Percentiles rank a stretch among this genome's conserved stretches.
phyloP scores from a whole-genome alignment of 2,329 filamentous ascomycete genomes.

The Ascochyta viciae-villosae region DNA sequence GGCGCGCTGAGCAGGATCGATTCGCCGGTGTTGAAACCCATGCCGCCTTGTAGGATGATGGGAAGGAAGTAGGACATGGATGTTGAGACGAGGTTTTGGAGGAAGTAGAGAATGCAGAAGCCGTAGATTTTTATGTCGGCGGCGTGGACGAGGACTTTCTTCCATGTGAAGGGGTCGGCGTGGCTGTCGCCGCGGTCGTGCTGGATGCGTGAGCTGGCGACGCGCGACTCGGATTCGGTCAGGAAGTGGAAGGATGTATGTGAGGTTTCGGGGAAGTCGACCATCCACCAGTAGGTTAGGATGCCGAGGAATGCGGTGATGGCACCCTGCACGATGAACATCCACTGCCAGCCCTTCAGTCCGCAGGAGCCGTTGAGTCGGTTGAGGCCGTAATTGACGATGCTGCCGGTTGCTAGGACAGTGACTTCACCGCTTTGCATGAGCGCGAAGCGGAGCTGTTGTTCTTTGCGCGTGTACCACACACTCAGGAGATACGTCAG shows the following conservation, averaged over 20 bases:
- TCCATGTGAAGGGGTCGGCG: conserved; percentile 63
- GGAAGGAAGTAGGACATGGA: conserved; percentile 71
- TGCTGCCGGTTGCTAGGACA: conserved; percentile 69
- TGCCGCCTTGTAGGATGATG: conserved; percentile 60
- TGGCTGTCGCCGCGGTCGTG: conserved; percentile 67
- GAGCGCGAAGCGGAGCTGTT: conserved; percentile 70
- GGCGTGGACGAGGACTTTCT: conserved; percentile 63
- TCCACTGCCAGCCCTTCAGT: conserved; percentile 71
- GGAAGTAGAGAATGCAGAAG: conserved; percentile 70
- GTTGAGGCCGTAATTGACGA: conserved; percentile 75
- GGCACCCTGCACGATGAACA: conserved; percentile 71
- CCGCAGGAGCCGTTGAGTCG: conserved; percentile 63
- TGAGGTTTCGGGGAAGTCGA: conserved; percentile 71
- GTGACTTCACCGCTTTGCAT: conserved; percentile 70
- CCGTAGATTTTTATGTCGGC: conserved; percentile 69
- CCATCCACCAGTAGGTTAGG: conserved; percentile 72
- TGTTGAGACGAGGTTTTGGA: conserved; percentile 71
- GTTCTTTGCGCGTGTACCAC: conserved; percentile 70
- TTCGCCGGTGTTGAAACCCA: conserved; percentile 53
- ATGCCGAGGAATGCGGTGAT: conserved; percentile 66
- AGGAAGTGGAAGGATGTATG: conserved; percentile 66
- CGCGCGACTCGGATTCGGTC: conserved; percentile 60
- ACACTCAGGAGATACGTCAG: conserved; percentile 64
- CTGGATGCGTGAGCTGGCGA: conserved; percentile 65
- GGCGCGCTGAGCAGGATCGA: conserved; percentile 69